Base-by-base conservation (phyloP, 1,284 basidiomycete species). In the Puccinia hordei region DNA sequence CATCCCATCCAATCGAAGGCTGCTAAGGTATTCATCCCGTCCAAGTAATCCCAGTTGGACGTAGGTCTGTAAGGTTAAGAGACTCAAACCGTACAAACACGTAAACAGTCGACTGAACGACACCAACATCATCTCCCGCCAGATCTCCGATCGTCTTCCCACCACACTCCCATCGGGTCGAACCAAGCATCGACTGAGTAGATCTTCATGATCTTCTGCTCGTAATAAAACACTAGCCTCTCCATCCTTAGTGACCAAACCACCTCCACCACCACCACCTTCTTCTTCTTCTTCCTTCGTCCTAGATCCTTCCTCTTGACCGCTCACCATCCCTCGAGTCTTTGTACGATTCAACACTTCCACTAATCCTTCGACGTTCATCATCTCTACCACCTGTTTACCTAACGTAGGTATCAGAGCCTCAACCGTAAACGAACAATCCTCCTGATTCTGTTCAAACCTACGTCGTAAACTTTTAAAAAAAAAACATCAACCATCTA, bases 31-130 rank as follows among this genome's bases (percentile, higher is more conserved):
- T 84, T 92, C 91, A 46, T 89, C 88, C 1, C 93, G 89, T n/a
- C 92, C 93, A 77, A 96, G 89, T 8, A 95, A 86, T 71, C 90
- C 92, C 57, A 96, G 89, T 85, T 96, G 94, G 38, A 93, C 88
- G 72, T 91, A 89, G 0, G 93, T 94, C 82, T 94, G 89, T 13
- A 96, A 88, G 1, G 91, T 89, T 51, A 96, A 89, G 38, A 96
- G 89, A 30, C 92, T 91, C 55, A 91, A 89, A 3, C 92, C 90
- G 85, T 96, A 96, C 24, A 95, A 86, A 0, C 91, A 90, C 10
- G 93, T 94, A 61, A 96, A 86, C n/a, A 92, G 91, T 73, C 94
- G 89, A 3, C 93, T 93, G 83, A 96, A 90, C 1, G 94, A 92
- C 22, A 78, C 30, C n/a, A 68, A 10, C 75, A 68, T 78, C 57